Evolutionary conservation across 768 basidiomycete species (phyloP).

Genomic region (Lentinula sp.): DNA sequence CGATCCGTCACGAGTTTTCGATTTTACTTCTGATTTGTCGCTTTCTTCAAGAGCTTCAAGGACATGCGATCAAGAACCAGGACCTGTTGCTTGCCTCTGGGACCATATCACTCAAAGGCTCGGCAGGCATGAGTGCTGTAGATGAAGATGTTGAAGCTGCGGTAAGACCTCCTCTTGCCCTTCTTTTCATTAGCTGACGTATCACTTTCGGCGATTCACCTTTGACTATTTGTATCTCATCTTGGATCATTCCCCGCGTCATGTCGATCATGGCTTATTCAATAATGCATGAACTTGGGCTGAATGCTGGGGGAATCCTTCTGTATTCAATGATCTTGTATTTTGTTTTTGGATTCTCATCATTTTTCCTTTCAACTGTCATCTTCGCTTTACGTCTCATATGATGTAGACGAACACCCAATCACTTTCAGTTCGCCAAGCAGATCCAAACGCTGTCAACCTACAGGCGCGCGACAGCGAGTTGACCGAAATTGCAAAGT

Average conservation of each 20-base stretch:
- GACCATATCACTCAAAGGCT: conserved; percentile 72
- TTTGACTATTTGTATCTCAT: conserved; percentile 1
- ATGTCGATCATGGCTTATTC: neutral
- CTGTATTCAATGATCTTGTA: neutral
- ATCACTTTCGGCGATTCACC: conserved; percentile 1
- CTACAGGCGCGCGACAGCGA: conserved; percentile 54
- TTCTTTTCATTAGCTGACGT: conserved; percentile 11
- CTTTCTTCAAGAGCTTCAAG: conserved; percentile 70
- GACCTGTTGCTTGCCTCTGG: conserved; percentile 90
- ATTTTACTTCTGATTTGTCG: conserved; percentile 5
- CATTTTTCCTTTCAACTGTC: neutral
- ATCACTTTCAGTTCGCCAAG: conserved; percentile 29
- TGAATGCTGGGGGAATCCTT: neutral
- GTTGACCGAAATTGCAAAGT: conserved; percentile 84
- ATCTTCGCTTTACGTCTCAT: neutral
- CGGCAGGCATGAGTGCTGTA: conserved; percentile 76
- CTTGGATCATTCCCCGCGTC: neutral
- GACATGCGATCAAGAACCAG: conserved; percentile 96
- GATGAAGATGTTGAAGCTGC: conserved; percentile 90
- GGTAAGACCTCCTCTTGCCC: conserved; percentile 38
- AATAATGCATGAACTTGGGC: neutral
- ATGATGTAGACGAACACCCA: conserved; percentile 21
- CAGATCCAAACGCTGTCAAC: conserved; percentile 30
- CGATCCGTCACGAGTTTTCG: conserved; percentile 17
- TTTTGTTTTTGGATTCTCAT: neutral